Evolutionary conservation across 371 early-diverging fungal genomes (phyloP).

Genomic region (Syncephalastrum monosporum): DNA sequence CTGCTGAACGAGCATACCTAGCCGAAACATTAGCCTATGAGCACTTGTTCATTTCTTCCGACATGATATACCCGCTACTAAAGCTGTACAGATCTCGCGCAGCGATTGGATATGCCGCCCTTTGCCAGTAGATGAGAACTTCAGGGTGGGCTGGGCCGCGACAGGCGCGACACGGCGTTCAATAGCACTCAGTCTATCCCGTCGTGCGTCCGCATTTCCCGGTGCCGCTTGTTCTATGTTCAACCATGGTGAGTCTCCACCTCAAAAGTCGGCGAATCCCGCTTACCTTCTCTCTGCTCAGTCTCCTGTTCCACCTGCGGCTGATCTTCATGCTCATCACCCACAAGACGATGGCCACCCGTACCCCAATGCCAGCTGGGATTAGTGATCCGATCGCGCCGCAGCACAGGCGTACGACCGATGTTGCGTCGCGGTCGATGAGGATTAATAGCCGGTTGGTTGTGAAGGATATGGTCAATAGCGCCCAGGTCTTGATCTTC

Average conservation of each 20-base stretch:
- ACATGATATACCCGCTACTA: slow-evolving; percentile 25
- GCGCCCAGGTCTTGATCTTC: slow-evolving; percentile 6
- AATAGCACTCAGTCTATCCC: slow-evolving; percentile 15
- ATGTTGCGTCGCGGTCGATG: slow-evolving; percentile 1
- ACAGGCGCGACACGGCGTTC: slow-evolving; percentile 12
- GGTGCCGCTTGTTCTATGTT: not conserved
- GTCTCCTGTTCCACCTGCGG: not conserved
- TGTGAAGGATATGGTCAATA: not conserved
- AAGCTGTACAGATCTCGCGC: slow-evolving; percentile 23
- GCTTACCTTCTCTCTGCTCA: not conserved
- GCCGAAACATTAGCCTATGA: not conserved
- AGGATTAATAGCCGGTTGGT: slow-evolving; percentile 12
- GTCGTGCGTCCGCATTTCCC: slow-evolving; percentile 2
- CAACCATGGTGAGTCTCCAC: not conserved
- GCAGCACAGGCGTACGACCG: slow-evolving; percentile 4
- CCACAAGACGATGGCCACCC: slow-evolving; percentile 14
- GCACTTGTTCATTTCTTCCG: not conserved
- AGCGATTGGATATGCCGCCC: slow-evolving; percentile 18
- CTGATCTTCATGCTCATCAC: slow-evolving; percentile 1
- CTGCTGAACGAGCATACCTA: slow-evolving; percentile 28
- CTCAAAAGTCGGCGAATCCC: not conserved
- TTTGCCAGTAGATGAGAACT: slow-evolving; percentile 1
- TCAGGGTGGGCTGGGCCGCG: not conserved
- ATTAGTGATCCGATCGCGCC: slow-evolving; percentile 10
- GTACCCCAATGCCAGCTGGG: slow-evolving; percentile 22